Evolutionary conservation across 2,329 filamentous ascomycete genomes (phyloP), one percentile per base, ranked within the genome.

Genomic region (Neodidymelliopsis sp.): DNA sequence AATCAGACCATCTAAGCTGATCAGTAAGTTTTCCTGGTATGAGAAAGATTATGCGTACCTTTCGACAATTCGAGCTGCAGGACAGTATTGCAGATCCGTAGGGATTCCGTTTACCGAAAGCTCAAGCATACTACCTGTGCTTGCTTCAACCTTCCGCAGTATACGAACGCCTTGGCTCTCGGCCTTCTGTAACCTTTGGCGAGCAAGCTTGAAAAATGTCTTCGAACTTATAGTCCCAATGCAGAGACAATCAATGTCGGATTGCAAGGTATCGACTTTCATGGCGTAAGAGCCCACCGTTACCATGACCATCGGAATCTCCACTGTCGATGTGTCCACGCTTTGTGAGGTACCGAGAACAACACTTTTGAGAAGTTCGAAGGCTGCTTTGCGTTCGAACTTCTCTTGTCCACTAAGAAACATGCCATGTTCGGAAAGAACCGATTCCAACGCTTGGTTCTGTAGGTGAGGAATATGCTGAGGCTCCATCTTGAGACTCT

Each of bases 231-330:
- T 83, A 16, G 80, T 77, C 1, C 85, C 84, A 53, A 89, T 81
- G 56, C 81, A 87, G 5, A 89, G 76, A 58, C 84, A 85, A 67
- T 89, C 84, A 6, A 89, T 77, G 57, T 88, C 84, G 1, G 85
- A 88, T 0, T 76, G 65, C 2, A 73, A 60, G 1, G 81, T 83
- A 83, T 85, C 88, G 3, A 85, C 80, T 8, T 81, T 81, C 3
- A 89, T 72, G 3, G 81, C 83, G 59, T 85, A 87, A 0, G 86
- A 88, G 0, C 86, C 86, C n/a, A 88, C 83, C 0, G 85, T 78
- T 5, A 83, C 76, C 6, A 88, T 62, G 1, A 84, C 72, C 27
- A 87, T 71, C 1, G 77, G 65, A 29, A 68, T 62, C 7, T 63
- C 59, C 2, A 61, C 50, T 3, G 30, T 31, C 18, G 10, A 43